Base-by-base conservation (phyloP, 768 basidiomycete species). In the Kwoniella bestiolae region DNA sequence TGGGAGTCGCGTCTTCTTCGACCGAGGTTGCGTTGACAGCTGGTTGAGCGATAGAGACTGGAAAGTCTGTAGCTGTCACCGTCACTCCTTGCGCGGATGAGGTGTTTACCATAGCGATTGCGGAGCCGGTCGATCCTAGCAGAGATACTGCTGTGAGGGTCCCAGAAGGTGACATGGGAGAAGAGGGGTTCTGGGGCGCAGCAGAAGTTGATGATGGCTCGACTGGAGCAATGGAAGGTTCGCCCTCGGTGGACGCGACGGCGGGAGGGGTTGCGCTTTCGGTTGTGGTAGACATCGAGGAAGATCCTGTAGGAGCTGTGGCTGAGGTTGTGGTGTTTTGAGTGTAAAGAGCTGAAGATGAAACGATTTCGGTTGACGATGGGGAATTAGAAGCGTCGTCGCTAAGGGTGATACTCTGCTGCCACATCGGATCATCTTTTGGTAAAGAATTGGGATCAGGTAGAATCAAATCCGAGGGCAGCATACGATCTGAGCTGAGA, bases 391-490 rank as follows among this genome's bases (percentile, higher is more conserved):
- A 51, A 51, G 50, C 3, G 28, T 28, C 26, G 55, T 35, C 29
- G 21, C 25, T 32, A 5, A 63, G 52, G 6, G 44, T 32, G 41
- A 63, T 49, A 6, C 26, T 21, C 41, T 63, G 61, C 21, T 55
- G 7, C 61, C 61, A 63, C 6, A 53, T 28, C 1, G 38, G 23
- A 32, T 56, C 61, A 16, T 50, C 45, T 38, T n/a, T 21, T 1
- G 38, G 21, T 35, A 25, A 21, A 23, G 61, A n/a, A 21, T 38
- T 29, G 4, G 61, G 67, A 60, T 68, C 69, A 11, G 72, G 72
- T 5, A 74, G 56, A 0, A 49, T 35, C 50, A 74, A 34, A 5
- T 66, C 72, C 4, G 64, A 51, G 0, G 72, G 67, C 8, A 74
- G 56, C 34, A 70, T 56, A 4, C 46, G 56, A n/a, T 46, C 50